These are phyloP conservation scores for Diaporthe destruens DNA, from an alignment of 2,329 filamentous ascomycete species.

Conservation along the genomic window DNA sequence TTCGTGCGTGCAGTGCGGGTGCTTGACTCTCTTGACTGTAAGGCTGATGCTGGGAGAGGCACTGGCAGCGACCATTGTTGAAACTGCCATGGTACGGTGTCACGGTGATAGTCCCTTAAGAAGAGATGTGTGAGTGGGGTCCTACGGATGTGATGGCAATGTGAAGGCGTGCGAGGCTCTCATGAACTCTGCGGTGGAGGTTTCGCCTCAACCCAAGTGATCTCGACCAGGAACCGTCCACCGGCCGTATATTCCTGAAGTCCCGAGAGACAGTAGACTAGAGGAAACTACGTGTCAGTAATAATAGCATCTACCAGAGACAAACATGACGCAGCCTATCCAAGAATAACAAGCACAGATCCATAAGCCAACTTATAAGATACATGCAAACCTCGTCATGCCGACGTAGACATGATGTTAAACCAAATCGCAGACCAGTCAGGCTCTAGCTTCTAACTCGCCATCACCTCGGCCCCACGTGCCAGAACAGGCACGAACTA, in stretches of 20 bases:
- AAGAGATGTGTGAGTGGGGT: not conserved
- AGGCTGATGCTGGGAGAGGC: constrained; percentile 8
- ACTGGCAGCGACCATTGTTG: not conserved
- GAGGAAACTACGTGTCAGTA: not conserved
- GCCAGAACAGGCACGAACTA: not conserved
- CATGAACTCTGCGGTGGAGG: not conserved
- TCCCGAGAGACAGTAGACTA: not conserved
- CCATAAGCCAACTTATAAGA: not conserved
- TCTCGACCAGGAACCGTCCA: not conserved
- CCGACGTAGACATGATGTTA: not conserved
- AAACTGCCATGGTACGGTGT: constrained; percentile 7
- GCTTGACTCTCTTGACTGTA: not conserved
- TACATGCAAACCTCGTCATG: not conserved
- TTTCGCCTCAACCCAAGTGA: not conserved
- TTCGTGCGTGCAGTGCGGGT: not conserved
- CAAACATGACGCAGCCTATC: not conserved
- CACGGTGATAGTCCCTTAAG: not conserved
- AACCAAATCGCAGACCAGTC: not conserved
- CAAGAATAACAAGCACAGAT: not conserved
- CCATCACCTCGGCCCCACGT: not conserved
- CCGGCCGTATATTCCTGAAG: not conserved
- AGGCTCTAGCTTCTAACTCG: no score
- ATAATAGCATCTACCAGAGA: constrained; percentile 1
- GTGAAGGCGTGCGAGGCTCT: not conserved
- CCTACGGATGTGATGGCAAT: not conserved